Conservation (phyloP, 2,329 filamentous ascomycete genomes). For the Zarea fungicola region DNA sequence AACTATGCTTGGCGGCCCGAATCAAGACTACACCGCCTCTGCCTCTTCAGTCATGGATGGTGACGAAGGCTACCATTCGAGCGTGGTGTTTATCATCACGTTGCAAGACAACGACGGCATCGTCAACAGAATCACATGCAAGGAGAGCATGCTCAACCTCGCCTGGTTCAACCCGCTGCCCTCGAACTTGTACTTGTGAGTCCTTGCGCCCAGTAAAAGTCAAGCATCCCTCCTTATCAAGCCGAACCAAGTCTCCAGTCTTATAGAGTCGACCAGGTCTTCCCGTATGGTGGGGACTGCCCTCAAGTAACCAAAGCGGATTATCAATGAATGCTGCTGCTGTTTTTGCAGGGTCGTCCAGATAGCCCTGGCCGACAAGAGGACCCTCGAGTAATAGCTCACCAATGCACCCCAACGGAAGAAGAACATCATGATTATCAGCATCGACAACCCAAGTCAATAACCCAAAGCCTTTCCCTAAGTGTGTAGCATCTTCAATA, state of each 20-base stretch:
- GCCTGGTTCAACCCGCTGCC: not conserved
- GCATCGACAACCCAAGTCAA: conserved; percentile 1
- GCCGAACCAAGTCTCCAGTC: not conserved
- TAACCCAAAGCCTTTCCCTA: not conserved
- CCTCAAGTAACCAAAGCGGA: conserved; percentile 16
- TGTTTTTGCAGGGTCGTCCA: conserved; percentile 35
- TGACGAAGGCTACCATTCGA: not conserved
- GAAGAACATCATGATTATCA: conserved; percentile 14
- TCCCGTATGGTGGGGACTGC: not conserved
- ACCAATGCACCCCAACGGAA: conserved; percentile 26
- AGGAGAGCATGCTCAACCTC: not conserved
- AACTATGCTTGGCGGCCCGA: too few species aligned
- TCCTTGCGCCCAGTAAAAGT: not conserved
- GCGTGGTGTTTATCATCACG: not conserved
- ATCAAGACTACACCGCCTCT: too few species aligned
- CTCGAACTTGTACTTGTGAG: not conserved
- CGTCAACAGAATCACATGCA: not conserved
- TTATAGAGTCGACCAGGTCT: not conserved
- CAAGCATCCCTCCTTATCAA: not conserved
- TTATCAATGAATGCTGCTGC: conserved; percentile 19
- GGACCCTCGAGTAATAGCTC: conserved; percentile 27
- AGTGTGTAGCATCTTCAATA: not conserved
- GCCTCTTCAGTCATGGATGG: not conserved
- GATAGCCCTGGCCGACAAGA: conserved; percentile 35
- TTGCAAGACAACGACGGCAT: not conserved